Evolutionary conservation across 495 filamentous ascomycete genomes (phyloP).

Genomic region (Penicillium paradoxum): DNA sequence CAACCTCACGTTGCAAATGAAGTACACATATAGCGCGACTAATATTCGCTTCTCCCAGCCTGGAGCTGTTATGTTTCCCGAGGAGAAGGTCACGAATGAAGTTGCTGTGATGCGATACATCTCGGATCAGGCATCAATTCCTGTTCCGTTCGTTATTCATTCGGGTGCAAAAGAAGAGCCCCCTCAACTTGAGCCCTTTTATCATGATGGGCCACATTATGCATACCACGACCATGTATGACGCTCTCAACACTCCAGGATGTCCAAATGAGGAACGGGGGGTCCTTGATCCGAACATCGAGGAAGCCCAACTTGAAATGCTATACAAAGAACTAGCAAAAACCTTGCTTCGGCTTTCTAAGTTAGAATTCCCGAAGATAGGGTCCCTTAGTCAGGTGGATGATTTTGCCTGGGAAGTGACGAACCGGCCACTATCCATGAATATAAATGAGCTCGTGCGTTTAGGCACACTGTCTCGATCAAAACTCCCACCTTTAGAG

Average conservation of each 20-base stretch:
- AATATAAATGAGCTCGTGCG: too few relatives aligned
- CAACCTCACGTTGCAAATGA: conserved; percentile 14
- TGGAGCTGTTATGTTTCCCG: conserved; percentile 20
- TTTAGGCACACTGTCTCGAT: too few relatives aligned
- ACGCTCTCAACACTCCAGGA: conserved; percentile 26
- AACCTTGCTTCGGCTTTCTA: conserved; percentile 35
- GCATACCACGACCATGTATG: conserved; percentile 25
- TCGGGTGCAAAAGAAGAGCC: background rate
- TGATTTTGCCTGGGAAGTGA: too few relatives aligned
- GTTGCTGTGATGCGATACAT: too few relatives aligned
- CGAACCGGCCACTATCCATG: too few relatives aligned
- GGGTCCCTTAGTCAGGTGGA: too few relatives aligned
- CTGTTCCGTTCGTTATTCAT: too few relatives aligned
- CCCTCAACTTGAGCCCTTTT: too few relatives aligned
- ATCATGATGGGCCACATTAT: conserved; percentile 21
- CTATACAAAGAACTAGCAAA: conserved; percentile 33
- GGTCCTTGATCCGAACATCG: conserved; percentile 28
- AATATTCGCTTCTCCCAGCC: conserved; percentile 12
- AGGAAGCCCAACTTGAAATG: conserved; percentile 21
- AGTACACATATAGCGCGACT: conserved; percentile 5
- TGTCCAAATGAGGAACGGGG: conserved; percentile 10
- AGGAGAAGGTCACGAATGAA: conserved; percentile 6
- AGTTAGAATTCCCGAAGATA: too few relatives aligned
- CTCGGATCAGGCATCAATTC: too few relatives aligned
- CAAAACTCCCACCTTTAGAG: conserved; percentile 8